These are phyloP conservation scores for Paecilomyces niveus DNA, from an alignment of 2,329 filamentous ascomycete genomes.

Conservation along the genomic window DNA sequence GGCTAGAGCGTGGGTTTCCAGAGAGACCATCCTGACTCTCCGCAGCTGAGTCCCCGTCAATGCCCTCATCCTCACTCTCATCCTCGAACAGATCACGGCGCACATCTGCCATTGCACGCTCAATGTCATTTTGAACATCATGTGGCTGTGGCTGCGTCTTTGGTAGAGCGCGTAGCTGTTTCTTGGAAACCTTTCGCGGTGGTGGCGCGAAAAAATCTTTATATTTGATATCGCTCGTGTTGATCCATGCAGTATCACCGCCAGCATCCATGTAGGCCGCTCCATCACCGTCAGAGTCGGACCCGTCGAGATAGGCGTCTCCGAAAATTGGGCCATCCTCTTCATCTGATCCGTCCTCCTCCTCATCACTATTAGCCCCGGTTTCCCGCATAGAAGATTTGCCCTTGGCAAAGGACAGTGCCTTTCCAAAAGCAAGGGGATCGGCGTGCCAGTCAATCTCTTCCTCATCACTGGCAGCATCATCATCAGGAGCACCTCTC, in stretches of 20 bases:
- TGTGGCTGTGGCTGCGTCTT: constrained; percentile 41
- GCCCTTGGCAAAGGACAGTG: constrained; percentile 8
- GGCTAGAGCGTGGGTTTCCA: constrained; percentile 52
- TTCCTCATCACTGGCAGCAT: constrained; percentile 66
- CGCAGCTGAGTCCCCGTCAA: constrained; percentile 53
- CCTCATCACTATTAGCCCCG: constrained; percentile 47
- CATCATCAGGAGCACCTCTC: constrained; percentile 66
- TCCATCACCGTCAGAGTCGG: constrained; percentile 59
- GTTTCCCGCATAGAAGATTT: constrained; percentile 20
- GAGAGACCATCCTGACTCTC: constrained; percentile 10
- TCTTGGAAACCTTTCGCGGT: constrained; percentile 59
- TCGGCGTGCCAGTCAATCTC: constrained; percentile 87
- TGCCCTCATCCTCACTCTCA: constrained; percentile 56
- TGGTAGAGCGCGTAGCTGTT: constrained; percentile 45
- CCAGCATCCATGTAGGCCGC: constrained; percentile 47
- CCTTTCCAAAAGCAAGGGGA: constrained; percentile 47
- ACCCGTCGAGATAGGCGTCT: constrained; percentile 61
- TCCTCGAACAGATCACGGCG: constrained; percentile 88
- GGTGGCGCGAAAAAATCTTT: constrained; percentile 90
- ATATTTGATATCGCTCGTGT: constrained; percentile 86
- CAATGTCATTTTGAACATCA: constrained; percentile 60
- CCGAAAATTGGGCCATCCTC: constrained; percentile 78
- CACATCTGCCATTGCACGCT: constrained; percentile 78
- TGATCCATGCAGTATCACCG: constrained; percentile 54
- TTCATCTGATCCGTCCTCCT: constrained; percentile 47